Evolutionary conservation across 2,329 filamentous ascomycete genomes (phyloP).

Genomic region (Nemania serpens): DNA sequence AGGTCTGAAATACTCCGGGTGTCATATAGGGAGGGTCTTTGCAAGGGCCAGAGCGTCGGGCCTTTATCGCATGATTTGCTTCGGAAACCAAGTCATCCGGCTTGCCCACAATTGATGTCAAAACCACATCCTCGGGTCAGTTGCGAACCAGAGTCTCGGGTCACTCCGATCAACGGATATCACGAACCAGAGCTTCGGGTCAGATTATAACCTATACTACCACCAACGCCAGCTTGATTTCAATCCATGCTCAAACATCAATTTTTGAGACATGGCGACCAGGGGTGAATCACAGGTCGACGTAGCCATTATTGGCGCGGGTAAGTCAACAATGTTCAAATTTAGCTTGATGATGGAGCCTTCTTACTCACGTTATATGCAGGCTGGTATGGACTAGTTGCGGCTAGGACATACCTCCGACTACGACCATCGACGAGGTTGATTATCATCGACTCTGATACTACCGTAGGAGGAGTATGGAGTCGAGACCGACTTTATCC

Average conservation of each 20-base stretch:
- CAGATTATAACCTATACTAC: background rate
- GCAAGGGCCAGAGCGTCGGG: constrained; percentile 21
- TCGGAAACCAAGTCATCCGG: constrained; percentile 14
- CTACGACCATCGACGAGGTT: constrained; percentile 32
- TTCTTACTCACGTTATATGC: constrained; percentile 1
- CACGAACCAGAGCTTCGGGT: constrained; percentile 16
- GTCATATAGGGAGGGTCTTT: background rate
- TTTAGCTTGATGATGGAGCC: background rate
- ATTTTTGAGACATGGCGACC: constrained; percentile 13
- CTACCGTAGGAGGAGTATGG: constrained; percentile 35
- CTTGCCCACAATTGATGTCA: constrained; percentile 19
- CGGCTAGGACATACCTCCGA: constrained; percentile 34
- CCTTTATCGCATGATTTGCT: constrained; percentile 20
- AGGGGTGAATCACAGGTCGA: constrained; percentile 23
- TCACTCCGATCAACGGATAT: constrained; percentile 9
- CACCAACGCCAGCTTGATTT: background rate
- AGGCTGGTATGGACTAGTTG: constrained; percentile 35
- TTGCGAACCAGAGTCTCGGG: constrained; percentile 12
- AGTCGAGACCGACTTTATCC: constrained; percentile 36
- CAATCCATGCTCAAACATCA: background rate
- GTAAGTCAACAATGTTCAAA: constrained; percentile 18
- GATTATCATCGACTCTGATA: constrained; percentile 34
- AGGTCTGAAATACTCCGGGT: too few relatives aligned
- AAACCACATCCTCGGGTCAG: constrained; percentile 18
- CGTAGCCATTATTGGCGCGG: constrained; percentile 35